A percentile compares a stretch with the other conserved stretches of the same genome.
Evolutionary conservation across 2,329 filamentous ascomycete genomes (phyloP).

Genomic region (Aureobasidium musti): DNA sequence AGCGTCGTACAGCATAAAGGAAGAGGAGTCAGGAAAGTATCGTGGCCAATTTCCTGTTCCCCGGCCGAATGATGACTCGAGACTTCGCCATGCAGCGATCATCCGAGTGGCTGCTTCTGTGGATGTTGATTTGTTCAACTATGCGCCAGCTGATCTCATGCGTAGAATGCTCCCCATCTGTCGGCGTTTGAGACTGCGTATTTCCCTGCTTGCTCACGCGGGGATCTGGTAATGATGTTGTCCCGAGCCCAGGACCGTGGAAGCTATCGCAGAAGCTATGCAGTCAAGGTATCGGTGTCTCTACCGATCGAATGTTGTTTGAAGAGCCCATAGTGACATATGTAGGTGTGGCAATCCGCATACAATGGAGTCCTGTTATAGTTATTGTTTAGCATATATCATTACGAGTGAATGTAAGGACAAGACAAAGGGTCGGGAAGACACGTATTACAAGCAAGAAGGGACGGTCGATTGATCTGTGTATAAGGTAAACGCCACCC

Average conservation of each 20-base stretch:
- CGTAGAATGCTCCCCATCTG: conserved; percentile 15
- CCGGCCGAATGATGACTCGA: conserved; percentile 25
- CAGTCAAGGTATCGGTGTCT: not conserved
- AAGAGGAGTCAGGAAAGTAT: conserved; percentile 12
- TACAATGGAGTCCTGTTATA: not conserved
- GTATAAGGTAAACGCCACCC: conserved; percentile 25
- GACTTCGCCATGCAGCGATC: conserved; percentile 24
- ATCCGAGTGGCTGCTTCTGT: conserved; percentile 22
- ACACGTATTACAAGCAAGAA: not conserved
- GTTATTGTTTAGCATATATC: conserved; percentile 12
- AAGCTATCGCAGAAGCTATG: no score
- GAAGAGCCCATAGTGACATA: not conserved
- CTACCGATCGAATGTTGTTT: conserved; percentile 11
- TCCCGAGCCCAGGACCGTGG: conserved; percentile 19
- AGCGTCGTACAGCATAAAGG: conserved; percentile 26
- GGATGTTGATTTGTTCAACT: conserved; percentile 12
- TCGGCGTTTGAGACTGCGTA: conserved; percentile 20
- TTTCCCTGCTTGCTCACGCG: conserved; percentile 25
- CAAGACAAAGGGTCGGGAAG: not conserved
- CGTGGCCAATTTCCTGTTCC: conserved; percentile 25
- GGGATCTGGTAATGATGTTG: not conserved
- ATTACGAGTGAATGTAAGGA: not conserved
- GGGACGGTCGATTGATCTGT: not conserved
- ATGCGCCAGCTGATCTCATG: conserved; percentile 27
- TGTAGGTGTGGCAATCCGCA: not conserved